Conservation (phyloP, 2,329 filamentous ascomycete species). For the Curvularia hawaiiensis region DNA sequence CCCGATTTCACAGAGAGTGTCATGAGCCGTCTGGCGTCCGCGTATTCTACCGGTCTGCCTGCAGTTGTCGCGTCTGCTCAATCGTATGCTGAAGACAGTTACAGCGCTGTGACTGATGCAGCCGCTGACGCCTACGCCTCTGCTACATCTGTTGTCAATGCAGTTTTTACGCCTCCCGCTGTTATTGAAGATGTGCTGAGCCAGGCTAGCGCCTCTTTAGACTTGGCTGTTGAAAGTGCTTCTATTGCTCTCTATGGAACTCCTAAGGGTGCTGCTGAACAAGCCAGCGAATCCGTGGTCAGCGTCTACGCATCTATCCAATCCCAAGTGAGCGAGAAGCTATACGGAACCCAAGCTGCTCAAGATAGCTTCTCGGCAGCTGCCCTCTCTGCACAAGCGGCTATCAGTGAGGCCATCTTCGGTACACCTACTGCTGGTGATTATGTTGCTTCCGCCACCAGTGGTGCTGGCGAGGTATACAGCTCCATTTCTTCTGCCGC, state of each 20-base stretch:
- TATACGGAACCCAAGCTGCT: slow-evolving; percentile 62
- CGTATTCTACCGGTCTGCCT: slow-evolving; percentile 70
- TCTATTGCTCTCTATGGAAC: slow-evolving; percentile 64
- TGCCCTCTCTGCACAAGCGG: slow-evolving; percentile 60
- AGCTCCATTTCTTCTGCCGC: slow-evolving; percentile 35
- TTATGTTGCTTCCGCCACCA: slow-evolving; percentile 52
- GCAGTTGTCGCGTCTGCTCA: slow-evolving; percentile 60
- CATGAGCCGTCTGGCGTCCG: slow-evolving; percentile 71
- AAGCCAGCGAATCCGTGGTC: slow-evolving; percentile 59
- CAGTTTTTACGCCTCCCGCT: slow-evolving; percentile 62
- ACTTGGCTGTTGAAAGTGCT: slow-evolving; percentile 64
- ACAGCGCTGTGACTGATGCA: slow-evolving; percentile 56
- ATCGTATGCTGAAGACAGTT: slow-evolving; percentile 57
- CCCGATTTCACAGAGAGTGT: slow-evolving; percentile 82
- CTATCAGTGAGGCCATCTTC: slow-evolving; percentile 62
- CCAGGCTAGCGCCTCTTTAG: slow-evolving; percentile 61
- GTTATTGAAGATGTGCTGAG: slow-evolving; percentile 63
- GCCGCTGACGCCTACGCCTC: slow-evolving; percentile 57
- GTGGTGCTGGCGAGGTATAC: slow-evolving; percentile 47
- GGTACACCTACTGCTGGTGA: slow-evolving; percentile 57
- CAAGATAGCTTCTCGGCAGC: slow-evolving; percentile 60
- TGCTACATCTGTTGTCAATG: slow-evolving; percentile 53
- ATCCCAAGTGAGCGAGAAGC: slow-evolving; percentile 57
- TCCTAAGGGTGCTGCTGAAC: slow-evolving; percentile 58
- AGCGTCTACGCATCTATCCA: slow-evolving; percentile 58